Conservation (phyloP, 129 eudicot genomes). For the Kitagawia praeruptora region DNA sequence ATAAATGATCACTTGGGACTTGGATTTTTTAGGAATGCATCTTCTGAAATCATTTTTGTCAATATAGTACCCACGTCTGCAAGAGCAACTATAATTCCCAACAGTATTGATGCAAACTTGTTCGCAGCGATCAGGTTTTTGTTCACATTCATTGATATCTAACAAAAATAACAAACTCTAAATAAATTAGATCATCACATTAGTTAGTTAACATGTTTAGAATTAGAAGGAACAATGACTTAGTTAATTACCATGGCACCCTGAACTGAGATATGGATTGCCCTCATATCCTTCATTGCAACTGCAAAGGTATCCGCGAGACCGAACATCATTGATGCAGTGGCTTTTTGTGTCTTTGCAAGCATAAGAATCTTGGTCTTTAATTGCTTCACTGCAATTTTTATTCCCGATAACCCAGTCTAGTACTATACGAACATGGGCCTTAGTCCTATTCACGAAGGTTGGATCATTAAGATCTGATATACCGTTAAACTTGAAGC, state of each 20-base stretch:
- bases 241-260: slow-evolving; percentile 60
- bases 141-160: slow-evolving; percentile 42
- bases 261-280: slow-evolving; percentile 40
- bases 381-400: slow-evolving; percentile 31
- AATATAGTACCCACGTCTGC: slow-evolving; percentile 14
- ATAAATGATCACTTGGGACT: slow-evolving; percentile 10
- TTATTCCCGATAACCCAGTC: slow-evolving; percentile 57
- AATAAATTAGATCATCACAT: no score
- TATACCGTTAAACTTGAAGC: slow-evolving; percentile 36
- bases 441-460: slow-evolving; percentile 23
- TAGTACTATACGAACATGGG: slow-evolving; percentile 35
- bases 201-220: no score
- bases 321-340: slow-evolving; percentile 23
- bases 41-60: slow-evolving; percentile 12
- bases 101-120: slow-evolving; percentile 26
- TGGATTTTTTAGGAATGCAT: slow-evolving; percentile 11
- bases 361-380: background rate
- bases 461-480: slow-evolving; percentile 33
- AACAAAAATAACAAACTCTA: no score
- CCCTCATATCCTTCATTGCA: slow-evolving; percentile 40
- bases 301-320: slow-evolving; percentile 36
- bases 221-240: background rate
- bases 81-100: slow-evolving; percentile 25
- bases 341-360: slow-evolving; percentile 15
- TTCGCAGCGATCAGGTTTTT: slow-evolving; percentile 17